A percentile compares a stretch with the other conserved stretches of the same genome.
Conservation (phyloP, 208 protist species). For the Crithidia thermophila region DNA sequence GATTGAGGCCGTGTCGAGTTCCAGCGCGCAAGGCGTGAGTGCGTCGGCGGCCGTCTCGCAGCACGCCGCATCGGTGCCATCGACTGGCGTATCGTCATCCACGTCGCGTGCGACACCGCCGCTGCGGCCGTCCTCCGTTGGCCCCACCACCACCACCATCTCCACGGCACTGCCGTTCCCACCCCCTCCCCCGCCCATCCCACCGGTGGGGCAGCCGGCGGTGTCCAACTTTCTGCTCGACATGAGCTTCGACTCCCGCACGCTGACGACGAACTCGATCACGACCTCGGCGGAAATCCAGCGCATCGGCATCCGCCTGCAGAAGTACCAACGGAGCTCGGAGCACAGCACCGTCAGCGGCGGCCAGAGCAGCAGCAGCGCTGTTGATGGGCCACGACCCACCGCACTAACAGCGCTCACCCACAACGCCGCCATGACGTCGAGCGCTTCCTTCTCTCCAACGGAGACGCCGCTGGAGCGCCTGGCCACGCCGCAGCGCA, state of each 20-base stretch:
- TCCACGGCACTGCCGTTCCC: neutral
- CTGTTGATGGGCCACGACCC: neutral
- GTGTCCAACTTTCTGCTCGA: slow-evolving; percentile 20
- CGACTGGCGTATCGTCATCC: no score
- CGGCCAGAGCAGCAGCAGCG: neutral
- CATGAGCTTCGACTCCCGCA: slow-evolving; percentile 35
- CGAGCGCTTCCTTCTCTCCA: neutral
- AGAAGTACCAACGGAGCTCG: neutral
- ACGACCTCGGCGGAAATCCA: slow-evolving; percentile 18
- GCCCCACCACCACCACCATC: no score
- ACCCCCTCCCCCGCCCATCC: neutral
- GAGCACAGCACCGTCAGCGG: neutral
- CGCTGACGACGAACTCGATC: slow-evolving; percentile 3
- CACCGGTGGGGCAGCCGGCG: no score
- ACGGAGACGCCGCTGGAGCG: neutral
- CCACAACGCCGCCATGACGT: neutral
- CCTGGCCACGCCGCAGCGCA: neutral
- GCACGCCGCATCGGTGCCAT: no score
- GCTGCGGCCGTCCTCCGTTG: no score
- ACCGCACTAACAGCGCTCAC: neutral
- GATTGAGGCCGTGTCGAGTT: no score
- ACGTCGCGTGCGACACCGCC: no score
- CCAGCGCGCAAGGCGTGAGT: no score
- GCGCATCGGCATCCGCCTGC: slow-evolving; percentile 25
- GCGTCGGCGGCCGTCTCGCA: no score